Percentiles rank a stretch among this genome's conserved stretches.
These are phyloP conservation scores for Hygrophila difformis DNA, from an alignment of 257 asterid species.

Conservation along the genomic window DNA sequence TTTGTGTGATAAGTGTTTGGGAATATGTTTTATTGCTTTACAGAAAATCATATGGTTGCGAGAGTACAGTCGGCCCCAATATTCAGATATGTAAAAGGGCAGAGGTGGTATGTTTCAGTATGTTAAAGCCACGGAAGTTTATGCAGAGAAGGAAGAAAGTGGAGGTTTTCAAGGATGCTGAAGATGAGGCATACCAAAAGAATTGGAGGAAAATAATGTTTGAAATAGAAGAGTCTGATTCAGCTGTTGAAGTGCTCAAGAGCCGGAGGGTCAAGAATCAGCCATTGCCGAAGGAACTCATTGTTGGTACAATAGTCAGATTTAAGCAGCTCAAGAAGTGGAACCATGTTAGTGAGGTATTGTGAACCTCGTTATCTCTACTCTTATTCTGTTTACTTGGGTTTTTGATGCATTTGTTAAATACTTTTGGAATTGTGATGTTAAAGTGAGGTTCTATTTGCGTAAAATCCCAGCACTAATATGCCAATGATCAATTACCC, in stretches of 20 bases:
- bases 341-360: constrained; percentile 92
- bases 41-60: constrained; percentile 49
- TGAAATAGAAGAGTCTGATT: constrained; percentile 77
- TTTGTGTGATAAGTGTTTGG: not conserved
- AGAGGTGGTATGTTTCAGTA: constrained; percentile 71
- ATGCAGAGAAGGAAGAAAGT: constrained; percentile 83
- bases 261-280: constrained; percentile 56
- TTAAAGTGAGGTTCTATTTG: no score
- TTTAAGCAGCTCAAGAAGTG: constrained; percentile 97
- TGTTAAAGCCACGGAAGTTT: constrained; percentile 91
- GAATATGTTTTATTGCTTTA: constrained; percentile 4
- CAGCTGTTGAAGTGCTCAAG: constrained; percentile 65
- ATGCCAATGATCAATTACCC: no score
- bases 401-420: no score
- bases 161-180: constrained; percentile 67
- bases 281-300: constrained; percentile 64
- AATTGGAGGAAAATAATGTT: constrained; percentile 85
- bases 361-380: not conserved
- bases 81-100: constrained; percentile 40
- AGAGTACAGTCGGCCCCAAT: constrained; percentile 32
- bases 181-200: constrained; percentile 73
- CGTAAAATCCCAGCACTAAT: no score
- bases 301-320: constrained; percentile 81
- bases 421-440: no score
- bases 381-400: no score